Evolutionary conservation across 1,284 basidiomycete species (phyloP).

Genomic region (Apiotrichum brassicae): DNA sequence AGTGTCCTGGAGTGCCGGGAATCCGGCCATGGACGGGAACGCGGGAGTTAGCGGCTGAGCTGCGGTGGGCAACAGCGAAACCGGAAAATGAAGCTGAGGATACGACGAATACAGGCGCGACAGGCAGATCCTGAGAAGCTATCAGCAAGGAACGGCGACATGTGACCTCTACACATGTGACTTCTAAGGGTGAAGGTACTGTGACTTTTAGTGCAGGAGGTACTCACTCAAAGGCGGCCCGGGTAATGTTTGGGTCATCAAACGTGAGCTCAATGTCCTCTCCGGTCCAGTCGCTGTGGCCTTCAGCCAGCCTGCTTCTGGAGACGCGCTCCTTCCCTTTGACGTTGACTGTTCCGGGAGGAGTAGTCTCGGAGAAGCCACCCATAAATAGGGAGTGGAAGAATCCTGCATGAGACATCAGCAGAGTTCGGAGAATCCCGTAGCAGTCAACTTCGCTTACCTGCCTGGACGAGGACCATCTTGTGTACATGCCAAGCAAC

Average conservation of each 20-base stretch:
- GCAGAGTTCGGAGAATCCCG: too few relatives aligned
- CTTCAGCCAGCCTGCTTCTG: neutral
- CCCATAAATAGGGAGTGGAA: conserved; percentile 75
- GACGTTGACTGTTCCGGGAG: too few relatives aligned
- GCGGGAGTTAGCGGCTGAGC: conserved; percentile 63
- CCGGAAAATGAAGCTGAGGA: conserved; percentile 62
- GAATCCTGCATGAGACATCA: conserved; percentile 63
- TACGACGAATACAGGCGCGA: conserved; percentile 79
- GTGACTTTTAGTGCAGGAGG: too few relatives aligned
- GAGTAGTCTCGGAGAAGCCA: conserved; percentile 62
- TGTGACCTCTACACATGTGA: too few relatives aligned
- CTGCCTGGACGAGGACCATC: conserved; percentile 76
- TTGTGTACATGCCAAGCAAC: conserved; percentile 71
- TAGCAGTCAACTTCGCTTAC: conserved; percentile 50
- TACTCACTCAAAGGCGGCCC: conserved; percentile 56
- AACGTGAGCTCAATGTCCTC: conserved; percentile 62
- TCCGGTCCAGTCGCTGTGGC: conserved; percentile 28
- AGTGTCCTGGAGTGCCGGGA: conserved; percentile 60
- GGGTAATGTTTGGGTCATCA: conserved; percentile 78
- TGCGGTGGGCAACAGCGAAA: conserved; percentile 60
- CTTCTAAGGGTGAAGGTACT: too few relatives aligned
- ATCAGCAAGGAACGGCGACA: too few relatives aligned
- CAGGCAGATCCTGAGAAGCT: conserved; percentile 62
- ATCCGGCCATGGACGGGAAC: conserved; percentile 56
- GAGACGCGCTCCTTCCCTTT: conserved; percentile 20